These are phyloP conservation scores for Plasmodium vivax DNA, from an alignment of 169 alveolate species.

Conservation along the genomic window DNA sequence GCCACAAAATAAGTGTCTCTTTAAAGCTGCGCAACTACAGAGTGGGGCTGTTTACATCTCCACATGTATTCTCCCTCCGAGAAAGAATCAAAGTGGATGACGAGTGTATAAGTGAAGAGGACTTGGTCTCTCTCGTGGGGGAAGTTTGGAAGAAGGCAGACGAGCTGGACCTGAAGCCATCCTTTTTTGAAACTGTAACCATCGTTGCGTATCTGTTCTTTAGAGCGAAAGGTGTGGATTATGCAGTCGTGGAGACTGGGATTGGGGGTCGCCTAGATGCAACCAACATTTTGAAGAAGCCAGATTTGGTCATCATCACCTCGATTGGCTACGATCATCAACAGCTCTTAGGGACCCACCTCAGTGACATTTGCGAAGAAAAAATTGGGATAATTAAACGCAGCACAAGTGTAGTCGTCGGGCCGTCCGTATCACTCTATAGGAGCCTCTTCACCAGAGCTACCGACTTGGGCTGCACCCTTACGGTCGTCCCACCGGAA, in stretches of 20 bases:
- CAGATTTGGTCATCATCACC: slow-evolving; percentile 87
- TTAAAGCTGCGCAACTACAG: slow-evolving; percentile 81
- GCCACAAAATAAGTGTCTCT: slow-evolving; percentile 81
- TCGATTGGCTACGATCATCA: slow-evolving; percentile 94
- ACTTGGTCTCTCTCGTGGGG: slow-evolving; percentile 47
- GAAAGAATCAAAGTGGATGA: slow-evolving; percentile 89
- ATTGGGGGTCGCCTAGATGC: slow-evolving; percentile 93
- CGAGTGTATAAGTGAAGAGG: slow-evolving; percentile 75
- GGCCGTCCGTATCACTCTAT: slow-evolving; percentile 86
- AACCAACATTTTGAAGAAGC: slow-evolving; percentile 89
- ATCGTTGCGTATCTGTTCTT: slow-evolving; percentile 82
- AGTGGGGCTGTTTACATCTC: slow-evolving; percentile 91
- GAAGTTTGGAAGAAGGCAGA: slow-evolving; percentile 67
- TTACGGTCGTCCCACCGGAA: slow-evolving; percentile 43
- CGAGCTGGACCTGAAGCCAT: slow-evolving; percentile 67
- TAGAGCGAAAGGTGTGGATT: slow-evolving; percentile 83
- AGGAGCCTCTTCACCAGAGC: slow-evolving; percentile 76
- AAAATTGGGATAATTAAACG: slow-evolving; percentile 93
- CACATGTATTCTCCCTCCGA: slow-evolving; percentile 89
- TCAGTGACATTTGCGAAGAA: slow-evolving; percentile 87
- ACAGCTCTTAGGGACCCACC: slow-evolving; percentile 89
- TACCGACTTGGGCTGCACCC: slow-evolving; percentile 30
- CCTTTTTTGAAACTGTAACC: slow-evolving; percentile 85
- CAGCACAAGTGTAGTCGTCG: slow-evolving; percentile 85
- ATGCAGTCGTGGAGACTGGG: slow-evolving; percentile 93